A percentile compares a stretch with the other conserved stretches of the same genome.
Evolutionary conservation across 768 basidiomycete species (phyloP).

Genomic region (Boletus patriciae): DNA sequence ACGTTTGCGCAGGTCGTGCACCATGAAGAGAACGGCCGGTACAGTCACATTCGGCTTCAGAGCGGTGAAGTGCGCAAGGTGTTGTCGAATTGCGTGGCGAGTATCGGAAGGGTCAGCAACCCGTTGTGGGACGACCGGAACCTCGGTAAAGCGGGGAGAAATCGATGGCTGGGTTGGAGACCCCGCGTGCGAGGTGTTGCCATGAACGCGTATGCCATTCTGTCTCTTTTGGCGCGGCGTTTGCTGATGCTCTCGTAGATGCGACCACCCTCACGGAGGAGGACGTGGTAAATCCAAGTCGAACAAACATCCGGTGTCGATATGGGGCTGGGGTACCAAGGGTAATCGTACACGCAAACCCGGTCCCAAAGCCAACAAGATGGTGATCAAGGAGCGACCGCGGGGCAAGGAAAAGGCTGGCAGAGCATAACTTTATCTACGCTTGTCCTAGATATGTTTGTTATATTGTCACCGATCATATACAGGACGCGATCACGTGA

Average conservation of each 20-base stretch:
- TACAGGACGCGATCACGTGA: constrained; percentile 32
- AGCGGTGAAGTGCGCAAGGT: constrained; percentile 93
- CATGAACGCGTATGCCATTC: constrained; percentile 80
- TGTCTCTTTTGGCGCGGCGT: not conserved
- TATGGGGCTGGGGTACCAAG: constrained; percentile 92
- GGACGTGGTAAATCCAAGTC: constrained; percentile 98
- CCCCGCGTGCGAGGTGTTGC: constrained; percentile 92
- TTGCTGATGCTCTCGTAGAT: constrained; percentile 40
- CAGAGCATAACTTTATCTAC: not conserved
- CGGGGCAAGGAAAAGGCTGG: constrained; percentile 57
- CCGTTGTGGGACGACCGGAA: constrained; percentile 80
- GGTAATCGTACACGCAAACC: constrained; percentile 92
- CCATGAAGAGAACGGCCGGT: constrained; percentile 69
- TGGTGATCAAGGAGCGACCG: constrained; percentile 84
- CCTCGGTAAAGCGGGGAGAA: constrained; percentile 90
- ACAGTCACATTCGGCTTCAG: constrained; percentile 81
- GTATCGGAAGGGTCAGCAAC: constrained; percentile 91
- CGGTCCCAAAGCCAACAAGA: constrained; percentile 86
- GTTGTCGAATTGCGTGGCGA: constrained; percentile 78
- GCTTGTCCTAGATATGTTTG: not conserved
- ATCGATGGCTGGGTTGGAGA: constrained; percentile 81
- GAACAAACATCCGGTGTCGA: constrained; percentile 88
- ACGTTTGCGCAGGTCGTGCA: constrained; percentile 78
- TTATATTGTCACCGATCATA: constrained; percentile 8
- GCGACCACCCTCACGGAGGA: constrained; percentile 95